Conservation (phyloP, 2,329 filamentous ascomycete genomes). For the Aspergillus fructus region DNA sequence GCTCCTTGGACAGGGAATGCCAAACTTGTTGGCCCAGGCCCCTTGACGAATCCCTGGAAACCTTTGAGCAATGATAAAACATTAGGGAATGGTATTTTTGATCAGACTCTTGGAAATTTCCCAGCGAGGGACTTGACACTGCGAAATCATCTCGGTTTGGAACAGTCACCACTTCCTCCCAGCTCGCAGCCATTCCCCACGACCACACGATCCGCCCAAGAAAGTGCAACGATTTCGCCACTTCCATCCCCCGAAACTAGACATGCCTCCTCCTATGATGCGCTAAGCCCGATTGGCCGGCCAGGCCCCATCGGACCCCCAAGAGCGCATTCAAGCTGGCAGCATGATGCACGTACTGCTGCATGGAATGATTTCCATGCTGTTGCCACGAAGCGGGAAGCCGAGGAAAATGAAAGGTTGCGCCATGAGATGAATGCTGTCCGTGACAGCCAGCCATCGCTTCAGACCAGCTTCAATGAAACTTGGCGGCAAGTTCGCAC, state of each 20-base stretch:
- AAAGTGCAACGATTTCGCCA: constrained; percentile 34
- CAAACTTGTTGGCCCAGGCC: constrained; percentile 33
- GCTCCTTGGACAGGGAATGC: constrained; percentile 37
- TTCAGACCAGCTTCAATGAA: constrained; percentile 42
- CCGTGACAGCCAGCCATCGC: constrained; percentile 35
- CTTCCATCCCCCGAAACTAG: constrained; percentile 42
- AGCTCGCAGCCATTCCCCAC: constrained; percentile 32
- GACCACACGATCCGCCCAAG: constrained; percentile 31
- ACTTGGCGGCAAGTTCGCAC: constrained; percentile 48
- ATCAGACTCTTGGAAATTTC: constrained; percentile 51
- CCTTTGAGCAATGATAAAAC: constrained; percentile 55
- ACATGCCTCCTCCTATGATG: constrained; percentile 37
- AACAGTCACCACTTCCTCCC: constrained; percentile 38
- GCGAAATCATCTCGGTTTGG: constrained; percentile 41
- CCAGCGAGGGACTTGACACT: constrained; percentile 45
- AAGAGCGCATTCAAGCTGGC: constrained; percentile 33
- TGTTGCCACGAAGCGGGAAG: constrained; percentile 40
- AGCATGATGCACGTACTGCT: constrained; percentile 31
- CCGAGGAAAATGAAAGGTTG: constrained; percentile 41
- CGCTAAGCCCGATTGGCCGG: constrained; percentile 40
- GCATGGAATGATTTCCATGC: constrained; percentile 48
- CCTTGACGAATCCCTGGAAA: constrained; percentile 58
- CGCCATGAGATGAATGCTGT: constrained; percentile 40
- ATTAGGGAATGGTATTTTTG: constrained; percentile 65
- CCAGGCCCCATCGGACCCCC: constrained; percentile 50